These are phyloP conservation scores for Paecilomyces dactylethromorphus DNA, from an alignment of 2,329 filamentous ascomycete genomes.

Conservation along the genomic window DNA sequence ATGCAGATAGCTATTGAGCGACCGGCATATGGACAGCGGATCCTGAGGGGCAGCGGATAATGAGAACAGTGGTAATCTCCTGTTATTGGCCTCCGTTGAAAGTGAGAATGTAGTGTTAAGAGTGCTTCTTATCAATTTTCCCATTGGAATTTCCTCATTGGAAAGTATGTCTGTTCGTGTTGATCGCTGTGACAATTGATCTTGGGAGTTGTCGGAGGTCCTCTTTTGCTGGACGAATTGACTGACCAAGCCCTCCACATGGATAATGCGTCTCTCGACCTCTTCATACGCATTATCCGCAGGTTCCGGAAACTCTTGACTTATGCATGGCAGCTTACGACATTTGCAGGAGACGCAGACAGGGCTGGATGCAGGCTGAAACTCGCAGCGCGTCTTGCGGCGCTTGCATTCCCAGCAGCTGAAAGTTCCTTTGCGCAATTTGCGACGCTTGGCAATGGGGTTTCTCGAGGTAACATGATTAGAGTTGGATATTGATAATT, in stretches of 20 bases:
- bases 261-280: slow-evolving; percentile 1
- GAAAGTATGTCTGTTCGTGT: neutral
- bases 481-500: neutral
- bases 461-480: neutral
- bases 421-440: slow-evolving; percentile 49
- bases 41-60: slow-evolving; percentile 7
- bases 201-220: neutral
- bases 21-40: slow-evolving; percentile 7
- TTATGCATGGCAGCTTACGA: slow-evolving; percentile 28
- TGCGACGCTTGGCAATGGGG: slow-evolving; percentile 30
- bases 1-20: slow-evolving; percentile 11
- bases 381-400: slow-evolving; percentile 48
- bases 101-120: neutral
- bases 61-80: neutral
- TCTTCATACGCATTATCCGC: neutral
- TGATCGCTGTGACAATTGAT: neutral
- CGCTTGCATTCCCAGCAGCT: slow-evolving; percentile 57
- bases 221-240: neutral
- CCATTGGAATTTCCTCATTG: neutral
- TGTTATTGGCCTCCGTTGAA: neutral
- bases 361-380: slow-evolving; percentile 29
- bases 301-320: slow-evolving; percentile 11
- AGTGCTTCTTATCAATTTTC: neutral
- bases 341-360: slow-evolving; percentile 43
- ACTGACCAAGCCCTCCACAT: slow-evolving; percentile 3